Evolutionary conservation across 129 eudicot genomes (phyloP).

Genomic region (Oenanthe sinensis): DNA sequence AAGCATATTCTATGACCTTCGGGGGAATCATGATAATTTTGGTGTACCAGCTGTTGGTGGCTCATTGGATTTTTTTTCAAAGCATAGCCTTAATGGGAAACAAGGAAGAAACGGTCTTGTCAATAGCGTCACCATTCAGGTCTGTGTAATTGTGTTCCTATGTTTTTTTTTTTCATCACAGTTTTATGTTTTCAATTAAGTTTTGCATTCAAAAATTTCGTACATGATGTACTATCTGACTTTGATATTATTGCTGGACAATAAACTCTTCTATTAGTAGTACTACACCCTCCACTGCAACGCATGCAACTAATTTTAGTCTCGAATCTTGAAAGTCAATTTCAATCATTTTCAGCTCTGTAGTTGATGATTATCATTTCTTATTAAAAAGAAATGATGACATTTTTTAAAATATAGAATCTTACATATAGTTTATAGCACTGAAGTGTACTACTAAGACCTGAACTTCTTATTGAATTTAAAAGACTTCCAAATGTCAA

Average conservation of each 20-base stretch:
- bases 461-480: too few relatives aligned
- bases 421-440: constrained; percentile 10
- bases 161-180: background rate
- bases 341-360: background rate
- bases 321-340: background rate
- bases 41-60: constrained; percentile 60
- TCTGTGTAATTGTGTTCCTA: constrained; percentile 14
- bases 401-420: background rate
- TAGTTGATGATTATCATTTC: background rate
- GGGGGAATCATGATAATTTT: constrained; percentile 94
- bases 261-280: background rate
- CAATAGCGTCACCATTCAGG: constrained; percentile 78
- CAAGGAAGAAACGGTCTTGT: constrained; percentile 59
- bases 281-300: background rate
- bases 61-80: constrained; percentile 60
- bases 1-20: constrained; percentile 65
- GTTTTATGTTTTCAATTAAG: background rate
- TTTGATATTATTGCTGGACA: background rate
- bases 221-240: too few relatives aligned
- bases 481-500: too few relatives aligned
- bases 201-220: background rate
- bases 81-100: constrained; percentile 56
- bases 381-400: background rate
- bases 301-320: too few relatives aligned
- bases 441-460: constrained; percentile 12